These are phyloP conservation scores for Turnera subulata DNA, from an alignment of 345 rosid genomes.

Conservation along the genomic window DNA sequence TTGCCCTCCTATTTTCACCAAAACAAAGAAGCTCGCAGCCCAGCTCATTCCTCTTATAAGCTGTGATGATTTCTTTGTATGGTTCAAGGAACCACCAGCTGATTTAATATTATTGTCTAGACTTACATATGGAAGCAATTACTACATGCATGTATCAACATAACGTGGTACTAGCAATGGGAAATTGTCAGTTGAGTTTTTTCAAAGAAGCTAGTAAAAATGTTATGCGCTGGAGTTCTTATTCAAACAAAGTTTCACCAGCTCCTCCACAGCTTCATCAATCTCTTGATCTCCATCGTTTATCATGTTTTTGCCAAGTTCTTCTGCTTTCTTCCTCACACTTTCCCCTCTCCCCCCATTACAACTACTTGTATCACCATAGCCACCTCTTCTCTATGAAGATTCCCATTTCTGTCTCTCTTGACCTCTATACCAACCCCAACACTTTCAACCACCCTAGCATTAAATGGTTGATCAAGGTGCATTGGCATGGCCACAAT, in stretches of 20 bases:
- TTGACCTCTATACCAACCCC: slow-evolving; percentile 35
- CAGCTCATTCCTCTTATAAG: too few relatives aligned
- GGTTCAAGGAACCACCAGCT: too few relatives aligned
- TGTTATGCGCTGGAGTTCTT: too few relatives aligned
- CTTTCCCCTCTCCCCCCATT: slow-evolving; percentile 17
- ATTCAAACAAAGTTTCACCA: slow-evolving; percentile 10
- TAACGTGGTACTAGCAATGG: too few relatives aligned
- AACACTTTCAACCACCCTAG: slow-evolving; percentile 36
- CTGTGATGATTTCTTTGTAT: too few relatives aligned
- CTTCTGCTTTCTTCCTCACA: slow-evolving; percentile 27
- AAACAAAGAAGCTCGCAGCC: too few relatives aligned
- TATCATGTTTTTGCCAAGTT: slow-evolving; percentile 13
- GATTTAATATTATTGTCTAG: too few relatives aligned
- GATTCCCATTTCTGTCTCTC: slow-evolving; percentile 16
- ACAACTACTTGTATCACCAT: slow-evolving; percentile 25
- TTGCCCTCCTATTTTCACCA: too few relatives aligned
- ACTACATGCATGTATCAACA: too few relatives aligned
- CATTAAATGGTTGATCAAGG: slow-evolving; percentile 31
- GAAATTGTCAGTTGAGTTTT: too few relatives aligned
- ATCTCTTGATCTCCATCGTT: slow-evolving; percentile 26
- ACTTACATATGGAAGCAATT: too few relatives aligned
- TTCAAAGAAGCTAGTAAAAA: too few relatives aligned
- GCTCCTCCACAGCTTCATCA: slow-evolving; percentile 15
- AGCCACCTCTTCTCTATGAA: slow-evolving; percentile 25
- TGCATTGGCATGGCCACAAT: slow-evolving; percentile 37